phyloP scores from a whole-genome alignment of 345 rosid genomes.

The Linum lewisii region DNA sequence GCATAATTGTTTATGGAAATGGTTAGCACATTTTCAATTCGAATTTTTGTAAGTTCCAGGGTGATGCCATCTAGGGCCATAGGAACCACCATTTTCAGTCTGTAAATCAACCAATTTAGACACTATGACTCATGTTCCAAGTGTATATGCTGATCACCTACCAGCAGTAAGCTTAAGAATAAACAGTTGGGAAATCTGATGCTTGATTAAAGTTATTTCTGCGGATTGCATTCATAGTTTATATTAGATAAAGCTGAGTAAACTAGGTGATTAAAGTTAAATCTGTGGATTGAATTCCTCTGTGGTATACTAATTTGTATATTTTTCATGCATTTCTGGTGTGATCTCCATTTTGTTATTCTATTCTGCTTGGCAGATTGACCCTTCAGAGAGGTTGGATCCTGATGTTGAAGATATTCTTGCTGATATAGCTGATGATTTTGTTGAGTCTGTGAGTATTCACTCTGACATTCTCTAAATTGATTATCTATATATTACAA shows the following conservation, averaged over 20 bases:
- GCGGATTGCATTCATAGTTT: too few relatives aligned
- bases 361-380: slow-evolving; percentile 46
- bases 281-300: too few relatives aligned
- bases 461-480: background rate
- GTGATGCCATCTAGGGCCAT: too few relatives aligned
- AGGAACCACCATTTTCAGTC: too few relatives aligned
- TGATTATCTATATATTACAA: background rate
- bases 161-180: too few relatives aligned
- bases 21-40: background rate
- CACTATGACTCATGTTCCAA: background rate
- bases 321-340: background rate
- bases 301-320: background rate
- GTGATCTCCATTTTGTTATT: background rate
- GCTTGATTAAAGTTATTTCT: too few relatives aligned
- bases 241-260: background rate
- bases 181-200: too few relatives aligned
- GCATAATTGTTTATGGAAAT: background rate
- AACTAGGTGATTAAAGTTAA: background rate
- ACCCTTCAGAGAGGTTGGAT: slow-evolving; percentile 80
- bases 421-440: slow-evolving; percentile 88
- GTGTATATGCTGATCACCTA: background rate
- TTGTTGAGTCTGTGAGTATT: slow-evolving; percentile 79
- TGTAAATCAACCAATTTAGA: background rate
- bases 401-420: slow-evolving; percentile 93
- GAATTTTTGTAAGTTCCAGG: background rate